Evolutionary conservation across 441 rosid genomes (phyloP), one percentile per base, ranked within the genome.

Genomic region (Dalechampia spathulata): DNA sequence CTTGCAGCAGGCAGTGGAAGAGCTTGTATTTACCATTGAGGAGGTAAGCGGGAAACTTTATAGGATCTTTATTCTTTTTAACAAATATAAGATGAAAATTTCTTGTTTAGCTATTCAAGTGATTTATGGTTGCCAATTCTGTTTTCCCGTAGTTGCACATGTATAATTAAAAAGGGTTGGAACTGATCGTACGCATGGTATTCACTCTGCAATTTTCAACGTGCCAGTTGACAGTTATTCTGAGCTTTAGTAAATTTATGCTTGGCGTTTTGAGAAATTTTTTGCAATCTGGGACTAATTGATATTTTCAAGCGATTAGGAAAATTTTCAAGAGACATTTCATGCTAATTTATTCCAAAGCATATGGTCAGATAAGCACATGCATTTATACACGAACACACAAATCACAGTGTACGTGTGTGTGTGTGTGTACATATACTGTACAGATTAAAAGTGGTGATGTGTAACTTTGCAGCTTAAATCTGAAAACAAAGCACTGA

Each of bases 1-100:
- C 36, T 66, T 85, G 60, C 82, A 76, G 55, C 69, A 75, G 57
- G 70, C 83, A 9, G 58, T 77, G 56, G 81, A 80, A 65, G 85
- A 85, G 54, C 89, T 81, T 58, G 60, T 36, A 34, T 43, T 43
- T 65, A 54, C 70, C 26, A 55, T 75, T 27, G 78, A 75, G 58
- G 66, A 78, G 88, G 96, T 87, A 65, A 71, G 66, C 25, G 45
- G 58, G 57, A 38, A 8, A 7, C n/a, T 22, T 17, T 2, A 20
- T 17, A 20, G n/a, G n/a, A n/a, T n/a, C n/a, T n/a, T n/a, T n/a
- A n/a, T n/a, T n/a, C n/a, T n/a, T n/a, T n/a, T n/a, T n/a, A n/a
- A n/a, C n/a, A n/a, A n/a, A n/a, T n/a, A n/a, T n/a, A n/a, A n/a
- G n/a, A n/a, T n/a, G n/a, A n/a, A 16, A 37, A 5, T 40, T 43